Evolutionary conservation across 2,329 filamentous ascomycete genomes (phyloP).

Genomic region (Talaromyces sp.): DNA sequence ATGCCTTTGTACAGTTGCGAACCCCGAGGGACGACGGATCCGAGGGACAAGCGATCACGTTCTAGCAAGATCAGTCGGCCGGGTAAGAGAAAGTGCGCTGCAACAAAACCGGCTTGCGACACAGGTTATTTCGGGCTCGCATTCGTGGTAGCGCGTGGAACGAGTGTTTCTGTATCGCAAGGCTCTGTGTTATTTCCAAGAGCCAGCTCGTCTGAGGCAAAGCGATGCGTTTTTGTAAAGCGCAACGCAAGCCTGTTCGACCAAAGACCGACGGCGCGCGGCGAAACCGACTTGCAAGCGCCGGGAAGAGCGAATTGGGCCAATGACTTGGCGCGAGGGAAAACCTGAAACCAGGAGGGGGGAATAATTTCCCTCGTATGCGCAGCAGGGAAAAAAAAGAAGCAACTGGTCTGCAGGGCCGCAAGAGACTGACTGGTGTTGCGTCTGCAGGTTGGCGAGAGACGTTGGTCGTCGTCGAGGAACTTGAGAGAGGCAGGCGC

Average conservation of each 20-base stretch:
- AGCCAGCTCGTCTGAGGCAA: neutral
- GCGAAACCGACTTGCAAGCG: neutral
- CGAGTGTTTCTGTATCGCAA: neutral
- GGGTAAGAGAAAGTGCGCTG: neutral
- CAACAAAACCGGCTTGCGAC: neutral
- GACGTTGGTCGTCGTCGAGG: neutral
- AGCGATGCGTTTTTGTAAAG: neutral
- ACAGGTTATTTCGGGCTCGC: neutral
- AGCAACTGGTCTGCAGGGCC: neutral
- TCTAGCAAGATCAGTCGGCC: neutral
- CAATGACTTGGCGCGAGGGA: neutral
- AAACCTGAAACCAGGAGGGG: neutral
- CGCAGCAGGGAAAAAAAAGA: neutral
- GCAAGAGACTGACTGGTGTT: neutral
- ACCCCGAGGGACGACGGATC: neutral
- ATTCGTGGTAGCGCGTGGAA: neutral
- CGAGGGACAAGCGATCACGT: neutral
- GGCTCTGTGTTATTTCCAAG: neutral
- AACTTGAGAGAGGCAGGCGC: neutral
- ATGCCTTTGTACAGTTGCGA: neutral
- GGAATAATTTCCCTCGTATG: neutral
- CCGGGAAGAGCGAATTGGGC: neutral
- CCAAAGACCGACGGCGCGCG: neutral
- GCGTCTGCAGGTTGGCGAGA: neutral
- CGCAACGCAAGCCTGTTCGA: neutral